A percentile compares a stretch with the other conserved stretches of the same genome.
phyloP scores from a whole-genome alignment of 2,329 filamentous ascomycete genomes.

The Xylariaceae sp. region DNA sequence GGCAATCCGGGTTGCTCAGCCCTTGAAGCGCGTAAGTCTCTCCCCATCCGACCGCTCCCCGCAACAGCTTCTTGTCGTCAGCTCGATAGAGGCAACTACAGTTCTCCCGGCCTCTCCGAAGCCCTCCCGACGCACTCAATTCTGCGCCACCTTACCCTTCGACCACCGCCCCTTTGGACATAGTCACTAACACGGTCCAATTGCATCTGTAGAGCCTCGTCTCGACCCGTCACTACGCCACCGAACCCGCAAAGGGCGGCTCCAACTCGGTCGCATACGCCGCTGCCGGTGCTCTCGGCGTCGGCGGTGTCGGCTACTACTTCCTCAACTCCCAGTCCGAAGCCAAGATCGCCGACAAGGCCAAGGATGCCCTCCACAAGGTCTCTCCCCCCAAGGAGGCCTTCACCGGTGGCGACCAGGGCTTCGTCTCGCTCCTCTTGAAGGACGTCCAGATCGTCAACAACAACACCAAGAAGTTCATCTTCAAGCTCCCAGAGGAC shows the following conservation, averaged over 20 bases:
- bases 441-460: conserved; percentile 75
- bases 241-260: conserved; percentile 53
- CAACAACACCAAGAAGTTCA: conserved; percentile 91
- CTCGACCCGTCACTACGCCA: conserved; percentile 57
- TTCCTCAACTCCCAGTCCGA: conserved; percentile 49
- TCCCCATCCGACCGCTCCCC: conserved; percentile 1
- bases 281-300: conserved; percentile 55
- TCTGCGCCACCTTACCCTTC: too few relatives aligned
- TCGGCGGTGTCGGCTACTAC: conserved; percentile 56
- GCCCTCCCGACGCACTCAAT: background rate
- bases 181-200: conserved; percentile 12
- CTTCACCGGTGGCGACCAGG: conserved; percentile 83
- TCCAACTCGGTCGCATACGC: conserved; percentile 59
- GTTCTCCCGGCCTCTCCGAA: background rate
- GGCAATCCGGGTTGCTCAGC: conserved; percentile 50
- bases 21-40: conserved; percentile 50
- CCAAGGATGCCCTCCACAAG: conserved; percentile 36
- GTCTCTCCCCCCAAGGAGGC: conserved; percentile 42
- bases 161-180: too few relatives aligned
- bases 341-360: conserved; percentile 55
- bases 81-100: background rate
- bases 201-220: conserved; percentile 21
- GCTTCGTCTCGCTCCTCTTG: conserved; percentile 78
- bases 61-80: conserved; percentile 15
- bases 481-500: conserved; percentile 80